Evolutionary conservation across 768 basidiomycete genomes (phyloP).

Genomic region (Lenzites betulinus): DNA sequence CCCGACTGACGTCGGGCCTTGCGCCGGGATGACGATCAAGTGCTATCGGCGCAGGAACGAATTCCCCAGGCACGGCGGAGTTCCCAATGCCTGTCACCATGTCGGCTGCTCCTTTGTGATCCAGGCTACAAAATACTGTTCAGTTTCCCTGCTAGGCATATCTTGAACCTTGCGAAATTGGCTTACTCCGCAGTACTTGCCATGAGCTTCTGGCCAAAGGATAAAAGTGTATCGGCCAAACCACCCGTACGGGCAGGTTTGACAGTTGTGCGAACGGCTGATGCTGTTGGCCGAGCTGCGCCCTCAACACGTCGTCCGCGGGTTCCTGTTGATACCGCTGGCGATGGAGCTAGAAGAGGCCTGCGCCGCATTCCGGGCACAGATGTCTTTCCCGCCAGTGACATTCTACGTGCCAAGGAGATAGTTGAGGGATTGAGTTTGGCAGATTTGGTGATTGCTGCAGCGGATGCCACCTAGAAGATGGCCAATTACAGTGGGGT

Average conservation of each 20-base stretch:
- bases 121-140: background rate
- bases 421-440: conserved; percentile 19
- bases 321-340: background rate
- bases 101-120: background rate
- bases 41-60: background rate
- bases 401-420: conserved; percentile 15
- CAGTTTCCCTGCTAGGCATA: background rate
- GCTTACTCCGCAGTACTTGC: conserved; percentile 11
- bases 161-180: background rate
- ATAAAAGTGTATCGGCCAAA: conserved; percentile 50
- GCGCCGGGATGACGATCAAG: background rate
- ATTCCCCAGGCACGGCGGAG: background rate
- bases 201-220: conserved; percentile 42
- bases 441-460: conserved; percentile 16
- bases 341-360: background rate
- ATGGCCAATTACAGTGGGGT: background rate
- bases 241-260: conserved; percentile 28
- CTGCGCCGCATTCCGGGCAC: conserved; percentile 8
- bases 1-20: background rate
- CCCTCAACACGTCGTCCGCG: background rate
- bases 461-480: conserved; percentile 10
- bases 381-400: conserved; percentile 5
- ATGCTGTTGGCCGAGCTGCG: background rate
- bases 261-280: conserved; percentile 1
- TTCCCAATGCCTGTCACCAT: background rate